A percentile compares a stretch with the other conserved stretches of the same genome.
phyloP scores from a whole-genome alignment of 441 rosid genomes.

The Cnidoscolus chayamansa region DNA sequence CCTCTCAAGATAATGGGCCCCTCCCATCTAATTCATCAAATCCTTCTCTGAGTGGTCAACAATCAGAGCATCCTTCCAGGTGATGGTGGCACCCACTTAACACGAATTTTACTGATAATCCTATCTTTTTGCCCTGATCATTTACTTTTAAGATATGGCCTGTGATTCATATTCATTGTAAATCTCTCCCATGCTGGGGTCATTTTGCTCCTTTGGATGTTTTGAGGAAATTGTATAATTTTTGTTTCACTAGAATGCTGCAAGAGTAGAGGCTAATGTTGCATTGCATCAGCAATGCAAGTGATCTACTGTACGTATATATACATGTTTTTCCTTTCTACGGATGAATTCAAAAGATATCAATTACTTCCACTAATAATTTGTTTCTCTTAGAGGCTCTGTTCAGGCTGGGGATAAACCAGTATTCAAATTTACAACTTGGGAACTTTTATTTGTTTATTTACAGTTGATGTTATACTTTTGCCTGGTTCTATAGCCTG shows the following conservation, averaged over 20 bases:
- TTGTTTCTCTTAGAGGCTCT: neutral
- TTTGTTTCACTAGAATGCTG: constrained; percentile 5
- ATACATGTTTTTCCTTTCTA: constrained; percentile 9
- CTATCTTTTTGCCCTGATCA: constrained; percentile 14
- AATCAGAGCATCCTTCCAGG: constrained; percentile 42
- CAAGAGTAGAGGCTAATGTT: constrained; percentile 18
- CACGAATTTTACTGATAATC: constrained; percentile 6
- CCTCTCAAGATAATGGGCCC: constrained; percentile 43
- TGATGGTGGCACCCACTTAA: constrained; percentile 14
- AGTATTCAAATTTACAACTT: too few relatives aligned
- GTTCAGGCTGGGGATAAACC: too few relatives aligned
- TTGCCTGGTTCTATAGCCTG: too few relatives aligned
- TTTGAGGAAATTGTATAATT: constrained; percentile 13
- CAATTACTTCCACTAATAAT: neutral
- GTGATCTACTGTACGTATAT: constrained; percentile 2
- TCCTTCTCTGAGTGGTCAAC: constrained; percentile 45
- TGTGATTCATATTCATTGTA: constrained; percentile 32
- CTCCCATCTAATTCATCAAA: constrained; percentile 49
- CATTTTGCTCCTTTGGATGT: constrained; percentile 15
- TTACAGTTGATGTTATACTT: too few relatives aligned
- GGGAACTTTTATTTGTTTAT: too few relatives aligned
- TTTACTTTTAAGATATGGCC: constrained; percentile 11
- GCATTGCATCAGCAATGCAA: neutral
- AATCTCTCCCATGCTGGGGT: constrained; percentile 13
- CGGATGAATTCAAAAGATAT: neutral